Evolutionary conservation across 805 yeast genomes (phyloP), one percentile per base, ranked within the genome.

Genomic region (Lipomyces chichibuensis): DNA sequence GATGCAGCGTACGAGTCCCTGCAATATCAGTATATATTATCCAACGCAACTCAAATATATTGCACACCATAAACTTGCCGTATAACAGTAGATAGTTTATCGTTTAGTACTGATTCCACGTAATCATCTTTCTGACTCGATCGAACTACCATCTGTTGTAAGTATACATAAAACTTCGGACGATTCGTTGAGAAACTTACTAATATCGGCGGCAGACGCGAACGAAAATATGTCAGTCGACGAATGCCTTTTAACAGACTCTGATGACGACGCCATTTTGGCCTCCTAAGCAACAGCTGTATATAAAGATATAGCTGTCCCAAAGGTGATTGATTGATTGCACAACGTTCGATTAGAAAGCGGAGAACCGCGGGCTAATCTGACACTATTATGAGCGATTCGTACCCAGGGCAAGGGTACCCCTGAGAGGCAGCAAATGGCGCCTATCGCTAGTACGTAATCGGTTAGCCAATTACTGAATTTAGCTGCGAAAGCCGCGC

Each of bases 41-140:
- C 46, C 13, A 13, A 20, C 17, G 8, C 17, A 14, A 46, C 46
- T n/a, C 25, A 8, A 23, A 17, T 43, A 17, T 43, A 37, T 8
- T 17, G 56, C 67, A 43, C 57, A 72, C 76, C 79, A 62, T 84
- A 85, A 67, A 88, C 70, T 17, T 82, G 74, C 69, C 84, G 87
- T 4, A 88, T 68, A 0, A 85, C 84, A 25, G 87, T 88, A 52
- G 82, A 84, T 2, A 92, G 71, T 70, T 88, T 87, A 2, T 80
- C 77, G 49, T 83, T 80, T 27, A 91, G 78, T 1, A 84, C 76
- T 0, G 83, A 77, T 72, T 88, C 89, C 55, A 91, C 85, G 72
- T 88, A 91, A 3, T 86, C 83, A 77, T 94, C 99, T 75, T 94
- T 94, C 75, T 94, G 98, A 75, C 91, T 88, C 1, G 98, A 91